Conservation (phyloP, 306 rosid genomes). For the Lathyrus tuberosus region DNA sequence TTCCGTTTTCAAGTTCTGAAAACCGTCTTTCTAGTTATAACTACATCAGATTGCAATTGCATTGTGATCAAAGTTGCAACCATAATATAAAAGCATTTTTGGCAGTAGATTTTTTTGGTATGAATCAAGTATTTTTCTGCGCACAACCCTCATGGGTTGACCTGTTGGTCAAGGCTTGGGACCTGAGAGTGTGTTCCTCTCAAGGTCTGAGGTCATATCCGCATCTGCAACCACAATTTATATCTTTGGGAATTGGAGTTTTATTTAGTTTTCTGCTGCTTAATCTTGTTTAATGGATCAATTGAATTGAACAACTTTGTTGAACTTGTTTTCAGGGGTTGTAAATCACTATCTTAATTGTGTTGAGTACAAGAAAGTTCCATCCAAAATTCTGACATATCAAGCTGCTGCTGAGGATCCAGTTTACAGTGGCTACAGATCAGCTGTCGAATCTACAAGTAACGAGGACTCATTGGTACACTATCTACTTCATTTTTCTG, state of each 20-base stretch:
- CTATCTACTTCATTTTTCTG: constrained; percentile 27
- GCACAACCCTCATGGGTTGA: too few relatives aligned
- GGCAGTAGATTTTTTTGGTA: too few relatives aligned
- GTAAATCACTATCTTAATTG: constrained; percentile 72
- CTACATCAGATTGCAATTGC: too few relatives aligned
- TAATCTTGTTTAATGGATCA: neutral
- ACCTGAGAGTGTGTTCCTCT: too few relatives aligned
- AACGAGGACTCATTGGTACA: constrained; percentile 91
- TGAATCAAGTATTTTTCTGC: too few relatives aligned
- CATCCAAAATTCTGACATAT: constrained; percentile 86
- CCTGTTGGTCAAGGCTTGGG: too few relatives aligned
- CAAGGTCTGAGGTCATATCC: too few relatives aligned
- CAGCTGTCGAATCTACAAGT: constrained; percentile 86
- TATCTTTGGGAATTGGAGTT: neutral
- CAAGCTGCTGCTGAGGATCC: constrained; percentile 93
- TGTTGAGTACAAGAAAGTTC: constrained; percentile 76
- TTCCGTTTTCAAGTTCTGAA: neutral
- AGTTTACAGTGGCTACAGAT: constrained; percentile 78
- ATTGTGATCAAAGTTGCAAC: too few relatives aligned
- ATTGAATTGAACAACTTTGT: constrained; percentile 5
- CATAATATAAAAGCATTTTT: too few relatives aligned
- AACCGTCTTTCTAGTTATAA: neutral
- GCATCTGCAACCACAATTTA: neutral
- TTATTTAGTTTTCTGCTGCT: neutral
- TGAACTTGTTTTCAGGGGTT: constrained; percentile 54